Conservation (phyloP, 139 green algal genomes). For the Chlamydomonas applanata region DNA sequence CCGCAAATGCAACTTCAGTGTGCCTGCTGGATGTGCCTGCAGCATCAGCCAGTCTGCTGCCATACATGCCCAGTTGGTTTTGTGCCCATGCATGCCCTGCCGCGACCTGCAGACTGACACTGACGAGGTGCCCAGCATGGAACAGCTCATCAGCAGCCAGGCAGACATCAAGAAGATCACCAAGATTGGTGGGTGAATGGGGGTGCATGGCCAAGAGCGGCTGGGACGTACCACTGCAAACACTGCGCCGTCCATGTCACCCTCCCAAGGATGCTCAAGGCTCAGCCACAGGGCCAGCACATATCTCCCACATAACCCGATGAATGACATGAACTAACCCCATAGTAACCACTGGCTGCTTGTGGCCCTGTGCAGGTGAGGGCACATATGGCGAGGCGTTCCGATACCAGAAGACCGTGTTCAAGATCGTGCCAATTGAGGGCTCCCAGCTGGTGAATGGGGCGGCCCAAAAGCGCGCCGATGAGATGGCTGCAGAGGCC, state of each 20-base stretch:
- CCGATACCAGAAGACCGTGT: constrained; percentile 40
- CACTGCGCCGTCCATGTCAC: too few relatives aligned
- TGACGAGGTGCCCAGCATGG: constrained; percentile 50
- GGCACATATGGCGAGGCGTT: constrained; percentile 91
- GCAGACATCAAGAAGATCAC: constrained; percentile 46
- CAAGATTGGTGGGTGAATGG: constrained; percentile 1
- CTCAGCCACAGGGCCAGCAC: too few relatives aligned
- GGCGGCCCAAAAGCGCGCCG: constrained; percentile 56
- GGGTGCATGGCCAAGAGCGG: neutral
- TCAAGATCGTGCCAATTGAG: constrained; percentile 96
- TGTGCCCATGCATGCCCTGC: too few relatives aligned
- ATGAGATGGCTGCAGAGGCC: constrained; percentile 77
- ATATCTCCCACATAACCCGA: too few relatives aligned
- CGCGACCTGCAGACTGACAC: constrained; percentile 15
- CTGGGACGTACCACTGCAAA: too few relatives aligned
- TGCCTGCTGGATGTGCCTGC: too few relatives aligned
- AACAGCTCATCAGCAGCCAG: constrained; percentile 48
- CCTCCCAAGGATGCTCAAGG: too few relatives aligned
- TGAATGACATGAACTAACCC: too few relatives aligned
- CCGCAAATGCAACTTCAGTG: too few relatives aligned
- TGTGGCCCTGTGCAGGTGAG: constrained; percentile 79
- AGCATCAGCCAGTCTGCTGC: too few relatives aligned
- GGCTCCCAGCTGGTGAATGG: constrained; percentile 77
- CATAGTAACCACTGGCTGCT: too few relatives aligned
- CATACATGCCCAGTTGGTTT: too few relatives aligned